phyloP scores from a whole-genome alignment of 2,329 filamentous ascomycete species.

The Septoria petroselini region DNA sequence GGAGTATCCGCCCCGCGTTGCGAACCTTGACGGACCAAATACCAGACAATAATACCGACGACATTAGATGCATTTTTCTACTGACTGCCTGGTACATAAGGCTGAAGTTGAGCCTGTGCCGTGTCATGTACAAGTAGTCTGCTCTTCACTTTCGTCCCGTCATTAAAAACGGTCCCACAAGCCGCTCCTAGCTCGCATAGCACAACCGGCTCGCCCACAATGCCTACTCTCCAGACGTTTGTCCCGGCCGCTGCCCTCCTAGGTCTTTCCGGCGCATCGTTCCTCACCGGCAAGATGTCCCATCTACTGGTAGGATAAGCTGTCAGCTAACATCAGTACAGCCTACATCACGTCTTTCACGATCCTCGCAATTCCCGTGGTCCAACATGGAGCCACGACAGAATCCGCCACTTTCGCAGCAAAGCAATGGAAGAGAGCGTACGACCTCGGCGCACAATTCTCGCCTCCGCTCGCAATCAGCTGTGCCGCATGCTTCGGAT shows the following conservation, averaged over 20 bases:
- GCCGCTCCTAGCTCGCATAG: background rate
- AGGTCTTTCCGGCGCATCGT: slow-evolving; percentile 24
- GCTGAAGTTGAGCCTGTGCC: too few species aligned
- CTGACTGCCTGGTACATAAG: too few species aligned
- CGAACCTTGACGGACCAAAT: background rate
- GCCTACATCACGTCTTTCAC: slow-evolving; percentile 27
- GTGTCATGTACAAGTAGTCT: too few species aligned
- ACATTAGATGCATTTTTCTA: slow-evolving; percentile 6
- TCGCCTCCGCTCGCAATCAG: slow-evolving; percentile 27
- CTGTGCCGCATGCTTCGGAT: slow-evolving; percentile 22
- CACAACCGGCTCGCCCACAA: background rate
- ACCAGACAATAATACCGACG: slow-evolving; percentile 2
- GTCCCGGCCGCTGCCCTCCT: slow-evolving; percentile 21
- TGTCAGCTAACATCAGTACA: slow-evolving; percentile 1
- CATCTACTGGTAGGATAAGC: background rate
- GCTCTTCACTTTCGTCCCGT: background rate
- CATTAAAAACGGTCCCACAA: background rate
- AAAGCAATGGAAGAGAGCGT: slow-evolving; percentile 30
- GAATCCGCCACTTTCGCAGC: slow-evolving; percentile 20
- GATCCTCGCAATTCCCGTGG: slow-evolving; percentile 23
- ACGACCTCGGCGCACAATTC: slow-evolving; percentile 23
- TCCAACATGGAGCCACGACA: slow-evolving; percentile 23
- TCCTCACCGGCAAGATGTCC: slow-evolving; percentile 18
- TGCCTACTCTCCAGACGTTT: slow-evolving; percentile 20
- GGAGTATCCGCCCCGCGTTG: too few species aligned